phyloP scores from a whole-genome alignment of 2,329 filamentous ascomycete genomes.

The Boeremia lycopersici region DNA sequence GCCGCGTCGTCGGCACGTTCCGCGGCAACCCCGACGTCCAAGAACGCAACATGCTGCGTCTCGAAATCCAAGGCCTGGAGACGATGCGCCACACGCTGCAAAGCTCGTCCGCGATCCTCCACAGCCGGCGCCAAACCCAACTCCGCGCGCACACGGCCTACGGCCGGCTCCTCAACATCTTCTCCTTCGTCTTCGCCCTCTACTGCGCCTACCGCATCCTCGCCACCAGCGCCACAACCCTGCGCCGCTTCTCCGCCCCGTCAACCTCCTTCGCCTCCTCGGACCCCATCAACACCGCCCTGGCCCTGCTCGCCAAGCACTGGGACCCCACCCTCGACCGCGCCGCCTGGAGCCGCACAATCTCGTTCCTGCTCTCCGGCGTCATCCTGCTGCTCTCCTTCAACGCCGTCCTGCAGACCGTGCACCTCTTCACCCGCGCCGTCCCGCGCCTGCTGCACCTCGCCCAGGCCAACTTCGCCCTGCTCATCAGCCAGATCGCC shows the following conservation, averaged over 20 bases:
- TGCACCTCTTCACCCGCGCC: conserved; percentile 79
- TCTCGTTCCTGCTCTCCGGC: conserved; percentile 81
- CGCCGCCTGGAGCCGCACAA: conserved; percentile 81
- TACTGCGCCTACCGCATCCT: conserved; percentile 86
- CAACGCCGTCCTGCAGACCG: conserved; percentile 83
- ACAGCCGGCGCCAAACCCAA: conserved; percentile 66
- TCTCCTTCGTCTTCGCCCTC: conserved; percentile 71
- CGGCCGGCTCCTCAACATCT: conserved; percentile 68
- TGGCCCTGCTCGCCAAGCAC: conserved; percentile 79
- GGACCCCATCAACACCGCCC: conserved; percentile 83
- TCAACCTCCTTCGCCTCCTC: conserved; percentile 66
- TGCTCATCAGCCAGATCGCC: conserved; percentile 79
- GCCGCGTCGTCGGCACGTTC: conserved; percentile 74
- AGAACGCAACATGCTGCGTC: conserved; percentile 62
- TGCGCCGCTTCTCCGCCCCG: conserved; percentile 64
- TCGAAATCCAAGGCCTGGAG: conserved; percentile 80
- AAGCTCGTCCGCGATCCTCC: conserved; percentile 67
- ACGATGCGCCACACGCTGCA: conserved; percentile 77
- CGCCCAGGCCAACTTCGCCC: conserved; percentile 76
- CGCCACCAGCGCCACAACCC: conserved; percentile 71
- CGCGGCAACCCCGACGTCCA: conserved; percentile 65
- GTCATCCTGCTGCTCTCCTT: conserved; percentile 83
- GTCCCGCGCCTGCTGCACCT: conserved; percentile 73
- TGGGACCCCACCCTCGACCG: conserved; percentile 85
- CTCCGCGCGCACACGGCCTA: conserved; percentile 69